Evolutionary conservation across 2,329 filamentous ascomycete species (phyloP).

Genomic region (Didymella lethalis): DNA sequence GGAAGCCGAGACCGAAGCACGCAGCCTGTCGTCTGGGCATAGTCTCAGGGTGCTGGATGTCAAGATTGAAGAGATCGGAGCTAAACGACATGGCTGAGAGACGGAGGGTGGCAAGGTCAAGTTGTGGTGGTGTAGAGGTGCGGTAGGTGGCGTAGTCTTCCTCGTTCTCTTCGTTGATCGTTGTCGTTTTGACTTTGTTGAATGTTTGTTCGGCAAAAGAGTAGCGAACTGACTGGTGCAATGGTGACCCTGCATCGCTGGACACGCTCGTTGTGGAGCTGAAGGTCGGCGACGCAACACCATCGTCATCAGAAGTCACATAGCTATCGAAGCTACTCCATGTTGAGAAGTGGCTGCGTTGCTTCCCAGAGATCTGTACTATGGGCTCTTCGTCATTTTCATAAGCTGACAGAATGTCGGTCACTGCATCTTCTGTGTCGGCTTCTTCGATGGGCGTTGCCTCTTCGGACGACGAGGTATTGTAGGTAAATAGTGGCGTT

Average conservation of each 20-base stretch:
- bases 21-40: conserved; percentile 41
- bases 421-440: conserved; percentile 9
- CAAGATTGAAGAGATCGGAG: conserved; percentile 40
- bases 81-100: conserved; percentile 38
- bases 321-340: conserved; percentile 43
- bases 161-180: conserved; percentile 19
- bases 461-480: not conserved
- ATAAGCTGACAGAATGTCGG: conserved; percentile 24
- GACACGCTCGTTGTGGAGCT: conserved; percentile 45
- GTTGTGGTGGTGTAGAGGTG: conserved; percentile 34
- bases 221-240: conserved; percentile 32
- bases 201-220: conserved; percentile 26
- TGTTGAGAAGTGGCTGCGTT: conserved; percentile 45
- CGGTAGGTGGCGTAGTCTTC: conserved; percentile 1
- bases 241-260: conserved; percentile 35
- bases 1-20: conserved; percentile 46
- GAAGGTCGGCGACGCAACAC: conserved; percentile 42
- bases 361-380: conserved; percentile 27
- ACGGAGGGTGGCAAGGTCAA: conserved; percentile 35
- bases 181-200: conserved; percentile 19
- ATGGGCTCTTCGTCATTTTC: conserved; percentile 27
- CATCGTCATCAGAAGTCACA: conserved; percentile 38
- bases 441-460: conserved; percentile 10
- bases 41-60: conserved; percentile 33
- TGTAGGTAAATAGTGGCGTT: conserved; percentile 42